Evolutionary conservation across 1,284 basidiomycete genomes (phyloP).

Genomic region (Boletus sp.): DNA sequence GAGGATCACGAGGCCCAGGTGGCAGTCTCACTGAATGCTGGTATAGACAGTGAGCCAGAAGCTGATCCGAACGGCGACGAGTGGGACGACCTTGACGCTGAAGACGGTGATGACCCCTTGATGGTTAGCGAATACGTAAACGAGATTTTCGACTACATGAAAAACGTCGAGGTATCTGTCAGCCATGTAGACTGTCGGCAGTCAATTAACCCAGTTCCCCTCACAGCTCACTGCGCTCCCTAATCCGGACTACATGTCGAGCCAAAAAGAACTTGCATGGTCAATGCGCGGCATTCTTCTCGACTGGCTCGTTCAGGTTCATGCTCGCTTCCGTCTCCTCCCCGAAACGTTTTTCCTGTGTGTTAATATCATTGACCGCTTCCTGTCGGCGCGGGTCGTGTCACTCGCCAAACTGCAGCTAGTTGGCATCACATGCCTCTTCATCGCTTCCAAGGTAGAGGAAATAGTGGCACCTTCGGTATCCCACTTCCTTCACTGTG

Average conservation of each 20-base stretch:
- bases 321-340: constrained; percentile 88
- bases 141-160: constrained; percentile 93
- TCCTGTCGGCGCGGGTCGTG: constrained; percentile 86
- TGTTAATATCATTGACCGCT: constrained; percentile 95
- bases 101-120: constrained; percentile 90
- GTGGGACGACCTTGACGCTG: constrained; percentile 90
- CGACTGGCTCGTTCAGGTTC: constrained; percentile 97
- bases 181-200: constrained; percentile 6
- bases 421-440: constrained; percentile 91
- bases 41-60: constrained; percentile 43
- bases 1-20: constrained; percentile 27
- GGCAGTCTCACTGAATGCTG: constrained; percentile 38
- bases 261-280: constrained; percentile 89
- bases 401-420: constrained; percentile 93
- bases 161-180: constrained; percentile 56
- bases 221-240: constrained; percentile 76
- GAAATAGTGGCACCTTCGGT: constrained; percentile 93
- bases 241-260: constrained; percentile 86
- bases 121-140: constrained; percentile 97
- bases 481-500: constrained; percentile 82
- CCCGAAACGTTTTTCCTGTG: constrained; percentile 96
- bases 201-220: constrained; percentile 12
- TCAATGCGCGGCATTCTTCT: constrained; percentile 91
- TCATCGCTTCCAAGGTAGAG: constrained; percentile 93
- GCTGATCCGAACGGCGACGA: constrained; percentile 58